These are phyloP conservation scores for Eremothecium sinecaudum DNA, from an alignment of 1,139 yeast species.

Conservation along the genomic window DNA sequence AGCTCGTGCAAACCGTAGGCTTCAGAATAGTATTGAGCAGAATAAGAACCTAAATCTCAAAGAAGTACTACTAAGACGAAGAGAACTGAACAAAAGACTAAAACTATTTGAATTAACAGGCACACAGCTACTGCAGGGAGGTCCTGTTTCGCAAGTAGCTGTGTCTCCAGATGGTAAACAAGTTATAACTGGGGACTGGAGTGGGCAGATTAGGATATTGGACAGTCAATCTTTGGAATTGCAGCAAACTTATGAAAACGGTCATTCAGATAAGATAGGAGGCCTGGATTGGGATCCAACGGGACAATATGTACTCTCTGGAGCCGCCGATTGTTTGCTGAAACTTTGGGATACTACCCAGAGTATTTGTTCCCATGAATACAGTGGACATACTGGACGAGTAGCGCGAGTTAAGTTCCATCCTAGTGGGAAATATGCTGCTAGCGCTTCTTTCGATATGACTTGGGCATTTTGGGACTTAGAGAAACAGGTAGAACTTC, in stretches of 20 bases:
- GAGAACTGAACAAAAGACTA: conserved; percentile 37
- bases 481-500: conserved; percentile 37
- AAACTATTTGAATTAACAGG: conserved; percentile 44
- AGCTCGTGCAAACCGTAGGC: conserved; percentile 36
- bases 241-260: conserved; percentile 23
- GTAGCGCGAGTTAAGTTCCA: conserved; percentile 60
- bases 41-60: conserved; percentile 17
- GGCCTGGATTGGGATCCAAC: conserved; percentile 57
- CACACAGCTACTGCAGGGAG: conserved; percentile 56
- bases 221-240: conserved; percentile 34
- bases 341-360: conserved; percentile 36
- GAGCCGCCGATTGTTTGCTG: conserved; percentile 60
- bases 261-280: conserved; percentile 54
- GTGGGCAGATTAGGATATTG: conserved; percentile 55
- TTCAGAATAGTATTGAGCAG: conserved; percentile 28
- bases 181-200: conserved; percentile 77
- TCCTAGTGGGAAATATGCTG: conserved; percentile 48
- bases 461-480: conserved; percentile 91
- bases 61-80: conserved; percentile 37
- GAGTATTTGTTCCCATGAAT: conserved; percentile 12
- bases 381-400: conserved; percentile 42
- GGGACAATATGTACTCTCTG: conserved; percentile 36
- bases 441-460: conserved; percentile 71
- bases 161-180: conserved; percentile 33
- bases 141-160: conserved; percentile 59